Evolutionary conservation across 352 stramenopile species (phyloP).

Genomic region (Phytophthora pistaciae): DNA sequence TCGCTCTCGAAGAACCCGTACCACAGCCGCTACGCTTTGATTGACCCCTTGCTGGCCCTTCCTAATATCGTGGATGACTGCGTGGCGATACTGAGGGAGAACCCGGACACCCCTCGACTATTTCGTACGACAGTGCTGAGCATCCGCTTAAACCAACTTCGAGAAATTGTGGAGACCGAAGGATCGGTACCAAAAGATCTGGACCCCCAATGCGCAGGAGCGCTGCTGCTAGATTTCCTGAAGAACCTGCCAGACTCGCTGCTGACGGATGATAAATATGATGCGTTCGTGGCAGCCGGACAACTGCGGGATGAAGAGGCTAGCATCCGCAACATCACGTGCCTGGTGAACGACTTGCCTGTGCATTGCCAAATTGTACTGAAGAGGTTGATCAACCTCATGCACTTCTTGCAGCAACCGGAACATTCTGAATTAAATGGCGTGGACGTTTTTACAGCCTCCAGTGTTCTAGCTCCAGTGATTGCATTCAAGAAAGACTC

Average conservation of each 20-base stretch:
- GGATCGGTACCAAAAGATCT: slow-evolving; percentile 66
- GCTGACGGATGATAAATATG: slow-evolving; percentile 82
- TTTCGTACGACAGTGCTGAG: slow-evolving; percentile 85
- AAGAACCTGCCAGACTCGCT: slow-evolving; percentile 81
- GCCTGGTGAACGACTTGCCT: slow-evolving; percentile 81
- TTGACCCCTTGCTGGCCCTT: slow-evolving; percentile 76
- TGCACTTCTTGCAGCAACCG: slow-evolving; percentile 71
- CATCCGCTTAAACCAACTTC: slow-evolving; percentile 73
- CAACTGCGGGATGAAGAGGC: slow-evolving; percentile 77
- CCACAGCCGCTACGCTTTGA: slow-evolving; percentile 81
- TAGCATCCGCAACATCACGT: slow-evolving; percentile 81
- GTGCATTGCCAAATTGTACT: slow-evolving; percentile 76
- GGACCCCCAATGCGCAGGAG: slow-evolving; percentile 70
- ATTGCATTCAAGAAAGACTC: slow-evolving; percentile 84
- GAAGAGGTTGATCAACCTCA: slow-evolving; percentile 72
- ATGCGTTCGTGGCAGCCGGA: slow-evolving; percentile 80
- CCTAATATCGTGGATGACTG: slow-evolving; percentile 86
- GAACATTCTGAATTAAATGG: slow-evolving; percentile 74
- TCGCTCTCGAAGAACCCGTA: slow-evolving; percentile 86
- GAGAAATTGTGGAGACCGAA: slow-evolving; percentile 79
- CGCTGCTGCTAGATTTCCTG: slow-evolving; percentile 83
- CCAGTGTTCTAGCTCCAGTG: slow-evolving; percentile 73
- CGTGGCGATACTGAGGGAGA: slow-evolving; percentile 69
- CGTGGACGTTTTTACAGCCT: slow-evolving; percentile 66
- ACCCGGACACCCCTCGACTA: slow-evolving; percentile 71